Conservation (phyloP, 352 stramenopile species). For the Salisapilia sapeloensis region DNA sequence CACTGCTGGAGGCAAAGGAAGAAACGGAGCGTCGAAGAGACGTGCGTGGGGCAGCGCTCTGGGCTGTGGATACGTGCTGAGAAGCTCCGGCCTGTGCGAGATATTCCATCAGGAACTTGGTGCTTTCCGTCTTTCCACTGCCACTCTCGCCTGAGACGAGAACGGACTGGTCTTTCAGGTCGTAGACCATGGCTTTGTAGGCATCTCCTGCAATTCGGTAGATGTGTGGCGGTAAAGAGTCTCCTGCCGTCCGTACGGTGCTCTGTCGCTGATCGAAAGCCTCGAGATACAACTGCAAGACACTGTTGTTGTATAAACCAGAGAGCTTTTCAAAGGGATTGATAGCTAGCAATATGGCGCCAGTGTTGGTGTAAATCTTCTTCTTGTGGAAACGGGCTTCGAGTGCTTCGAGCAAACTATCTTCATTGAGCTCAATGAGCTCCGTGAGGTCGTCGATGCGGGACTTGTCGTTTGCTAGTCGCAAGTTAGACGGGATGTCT, state of each 20-base stretch:
- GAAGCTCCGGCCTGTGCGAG: conserved; percentile 62
- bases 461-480: conserved; percentile 6
- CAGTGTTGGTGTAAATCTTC: conserved; percentile 79
- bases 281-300: conserved; percentile 42
- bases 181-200: conserved; percentile 65
- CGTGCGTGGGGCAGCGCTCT: conserved; percentile 9
- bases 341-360: conserved; percentile 61
- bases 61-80: conserved; percentile 29
- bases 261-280: conserved; percentile 28
- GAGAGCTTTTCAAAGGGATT: conserved; percentile 70
- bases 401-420: conserved; percentile 39
- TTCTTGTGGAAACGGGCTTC: conserved; percentile 48
- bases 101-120: conserved; percentile 83
- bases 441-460: conserved; percentile 74
- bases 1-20: conserved; percentile 8
- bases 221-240: conserved; percentile 55
- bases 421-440: conserved; percentile 64
- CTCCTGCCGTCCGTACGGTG: conserved; percentile 8
- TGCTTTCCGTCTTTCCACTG: conserved; percentile 81
- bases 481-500: conserved; percentile 11
- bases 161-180: conserved; percentile 58
- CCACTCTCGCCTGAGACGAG: conserved; percentile 76
- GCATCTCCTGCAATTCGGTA: conserved; percentile 71
- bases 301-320: conserved; percentile 32
- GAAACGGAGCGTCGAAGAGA: too few relatives aligned